phyloP scores from a whole-genome alignment of 768 basidiomycete species.

The Pleurotus tuber-regium region DNA sequence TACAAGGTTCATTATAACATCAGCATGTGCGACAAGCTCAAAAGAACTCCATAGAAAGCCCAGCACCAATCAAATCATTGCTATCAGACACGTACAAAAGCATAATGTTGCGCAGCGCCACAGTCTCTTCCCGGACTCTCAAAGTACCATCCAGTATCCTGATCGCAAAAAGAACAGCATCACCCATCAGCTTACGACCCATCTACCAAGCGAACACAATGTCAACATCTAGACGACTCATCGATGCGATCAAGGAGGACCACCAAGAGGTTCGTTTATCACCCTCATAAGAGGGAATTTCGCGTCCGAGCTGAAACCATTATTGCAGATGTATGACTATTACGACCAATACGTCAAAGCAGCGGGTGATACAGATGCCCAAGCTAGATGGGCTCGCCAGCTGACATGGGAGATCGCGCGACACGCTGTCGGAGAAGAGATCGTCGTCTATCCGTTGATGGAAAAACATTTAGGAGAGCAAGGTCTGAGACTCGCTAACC shows the following conservation, averaged over 20 bases:
- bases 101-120: too few relatives aligned
- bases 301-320: too few relatives aligned
- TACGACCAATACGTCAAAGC: slow-evolving; percentile 46
- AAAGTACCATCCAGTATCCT: too few relatives aligned
- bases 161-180: too few relatives aligned
- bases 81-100: too few relatives aligned
- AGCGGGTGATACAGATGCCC: slow-evolving; percentile 41
- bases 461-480: slow-evolving; percentile 52
- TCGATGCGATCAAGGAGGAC: slow-evolving; percentile 44
- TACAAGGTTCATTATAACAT: too few relatives aligned
- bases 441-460: slow-evolving; percentile 62
- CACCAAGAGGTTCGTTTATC: slow-evolving; percentile 39
- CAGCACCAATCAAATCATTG: too few relatives aligned
- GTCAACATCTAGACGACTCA: slow-evolving; percentile 24
- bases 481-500: slow-evolving; percentile 48
- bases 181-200: too few relatives aligned
- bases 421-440: slow-evolving; percentile 61
- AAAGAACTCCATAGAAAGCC: too few relatives aligned
- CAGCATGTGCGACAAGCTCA: too few relatives aligned
- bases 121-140: too few relatives aligned
- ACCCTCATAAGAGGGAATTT: slow-evolving; percentile 1
- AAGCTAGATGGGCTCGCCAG: slow-evolving; percentile 53
- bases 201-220: background rate
- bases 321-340: slow-evolving; percentile 16
- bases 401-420: slow-evolving; percentile 61